A percentile compares a stretch with the other conserved stretches of the same genome.
phyloP scores from a whole-genome alignment of 2,329 filamentous ascomycete genomes.

The Fusarium sp. region DNA sequence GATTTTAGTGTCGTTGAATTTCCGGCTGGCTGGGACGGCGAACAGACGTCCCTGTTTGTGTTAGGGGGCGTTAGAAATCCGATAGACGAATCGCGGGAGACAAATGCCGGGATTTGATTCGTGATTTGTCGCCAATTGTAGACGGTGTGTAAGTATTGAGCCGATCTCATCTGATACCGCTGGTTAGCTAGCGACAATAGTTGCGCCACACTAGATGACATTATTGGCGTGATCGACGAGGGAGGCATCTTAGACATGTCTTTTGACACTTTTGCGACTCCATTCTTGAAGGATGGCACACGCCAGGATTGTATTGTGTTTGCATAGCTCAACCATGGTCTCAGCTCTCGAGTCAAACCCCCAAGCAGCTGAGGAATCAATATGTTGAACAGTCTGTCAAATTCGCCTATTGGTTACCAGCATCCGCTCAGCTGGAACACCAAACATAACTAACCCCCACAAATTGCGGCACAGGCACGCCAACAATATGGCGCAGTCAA shows the following conservation, averaged over 20 bases:
- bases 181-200: slow-evolving; percentile 15
- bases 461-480: slow-evolving; percentile 12
- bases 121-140: slow-evolving; percentile 4
- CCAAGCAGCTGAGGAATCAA: slow-evolving; percentile 2
- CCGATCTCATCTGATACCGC: slow-evolving; percentile 27
- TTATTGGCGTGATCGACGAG: slow-evolving; percentile 2
- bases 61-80: slow-evolving; percentile 24
- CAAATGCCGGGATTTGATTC: slow-evolving; percentile 26
- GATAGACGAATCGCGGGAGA: slow-evolving; percentile 35
- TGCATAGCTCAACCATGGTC: not conserved
- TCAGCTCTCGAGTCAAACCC: not conserved
- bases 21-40: slow-evolving; percentile 30
- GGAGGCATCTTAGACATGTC: slow-evolving; percentile 15
- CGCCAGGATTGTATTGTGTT: not conserved
- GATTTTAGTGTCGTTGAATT: slow-evolving; percentile 23
- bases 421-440: slow-evolving; percentile 37
- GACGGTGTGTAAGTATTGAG: slow-evolving; percentile 31
- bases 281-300: not conserved
- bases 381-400: not conserved
- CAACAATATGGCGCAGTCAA: slow-evolving; percentile 15
- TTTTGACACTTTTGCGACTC: not conserved
- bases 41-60: slow-evolving; percentile 30
- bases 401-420: slow-evolving; percentile 37
- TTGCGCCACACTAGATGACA: slow-evolving; percentile 11
- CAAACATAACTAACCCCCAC: slow-evolving; percentile 16